Evolutionary conservation across 108 stramenopile genomes (phyloP).

Genomic region (Cyclotella baltica): DNA sequence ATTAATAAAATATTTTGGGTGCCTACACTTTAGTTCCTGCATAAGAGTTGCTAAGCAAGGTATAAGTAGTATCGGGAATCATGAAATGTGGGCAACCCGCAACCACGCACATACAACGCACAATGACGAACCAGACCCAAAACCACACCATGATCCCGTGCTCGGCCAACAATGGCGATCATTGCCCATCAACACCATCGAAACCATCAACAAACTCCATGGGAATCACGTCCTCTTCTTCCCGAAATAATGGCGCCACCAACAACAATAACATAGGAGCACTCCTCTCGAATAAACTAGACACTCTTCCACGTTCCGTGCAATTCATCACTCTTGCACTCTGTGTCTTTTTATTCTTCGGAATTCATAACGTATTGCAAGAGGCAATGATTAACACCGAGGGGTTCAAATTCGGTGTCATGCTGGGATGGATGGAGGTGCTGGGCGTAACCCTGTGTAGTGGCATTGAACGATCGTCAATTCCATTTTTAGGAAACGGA

Average conservation of each 20-base stretch:
- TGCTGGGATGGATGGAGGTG: conserved; percentile 96
- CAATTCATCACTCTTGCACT: conserved; percentile 44
- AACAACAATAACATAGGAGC: conserved; percentile 30
- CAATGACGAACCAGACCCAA: no score
- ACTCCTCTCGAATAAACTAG: conserved; percentile 41
- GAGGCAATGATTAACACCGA: conserved; percentile 91
- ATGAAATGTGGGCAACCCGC: no score
- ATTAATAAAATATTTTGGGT: no score
- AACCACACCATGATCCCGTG: not conserved
- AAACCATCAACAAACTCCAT: not conserved
- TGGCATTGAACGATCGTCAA: conserved; percentile 70
- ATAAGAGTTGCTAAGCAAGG: no score
- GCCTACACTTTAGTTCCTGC: no score
- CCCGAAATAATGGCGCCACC: conserved; percentile 5
- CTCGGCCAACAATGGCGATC: not conserved
- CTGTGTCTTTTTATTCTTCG: conserved; percentile 87
- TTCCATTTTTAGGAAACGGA: conserved; percentile 52
- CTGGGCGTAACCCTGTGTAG: conserved; percentile 89
- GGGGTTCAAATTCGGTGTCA: conserved; percentile 88
- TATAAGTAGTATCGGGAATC: no score
- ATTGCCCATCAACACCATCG: conserved; percentile 17
- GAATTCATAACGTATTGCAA: conserved; percentile 90
- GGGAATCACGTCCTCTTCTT: not conserved
- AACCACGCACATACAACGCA: no score
- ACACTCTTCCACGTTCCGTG: conserved; percentile 29